A percentile compares a stretch with the other conserved stretches of the same genome.
Evolutionary conservation across 345 rosid species (phyloP).

Genomic region (Salix viminalis): DNA sequence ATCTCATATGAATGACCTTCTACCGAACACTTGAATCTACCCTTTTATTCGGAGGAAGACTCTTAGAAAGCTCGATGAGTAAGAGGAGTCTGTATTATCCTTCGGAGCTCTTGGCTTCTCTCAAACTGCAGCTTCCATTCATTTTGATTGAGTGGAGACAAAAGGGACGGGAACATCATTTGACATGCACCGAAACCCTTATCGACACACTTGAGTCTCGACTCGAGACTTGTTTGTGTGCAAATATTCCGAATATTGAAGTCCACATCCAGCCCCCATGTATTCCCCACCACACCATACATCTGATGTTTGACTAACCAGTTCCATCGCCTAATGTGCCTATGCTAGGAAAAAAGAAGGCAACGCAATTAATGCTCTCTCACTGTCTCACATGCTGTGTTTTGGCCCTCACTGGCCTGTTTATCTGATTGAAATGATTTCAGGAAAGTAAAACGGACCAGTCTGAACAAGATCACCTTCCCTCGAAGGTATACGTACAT

Average conservation of each 20-base stretch:
- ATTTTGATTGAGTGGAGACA: neutral
- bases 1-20: too few species aligned
- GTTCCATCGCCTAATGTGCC: neutral
- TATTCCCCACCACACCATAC: neutral
- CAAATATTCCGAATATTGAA: neutral
- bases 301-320: neutral
- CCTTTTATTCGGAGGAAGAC: too few species aligned
- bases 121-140: neutral
- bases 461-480: neutral
- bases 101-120: too few species aligned
- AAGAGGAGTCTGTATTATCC: too few species aligned
- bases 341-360: neutral
- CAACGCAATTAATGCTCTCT: neutral
- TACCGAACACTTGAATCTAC: too few species aligned
- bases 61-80: too few species aligned
- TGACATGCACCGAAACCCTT: neutral
- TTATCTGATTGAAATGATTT: neutral
- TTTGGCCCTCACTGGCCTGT: neutral
- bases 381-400: neutral
- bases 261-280: neutral
- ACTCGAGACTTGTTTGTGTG: neutral
- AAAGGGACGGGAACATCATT: neutral
- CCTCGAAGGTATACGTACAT: neutral
- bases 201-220: neutral
- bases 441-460: neutral